Base-by-base conservation (phyloP, 208 protist species). In the Leishmania braziliensis region DNA sequence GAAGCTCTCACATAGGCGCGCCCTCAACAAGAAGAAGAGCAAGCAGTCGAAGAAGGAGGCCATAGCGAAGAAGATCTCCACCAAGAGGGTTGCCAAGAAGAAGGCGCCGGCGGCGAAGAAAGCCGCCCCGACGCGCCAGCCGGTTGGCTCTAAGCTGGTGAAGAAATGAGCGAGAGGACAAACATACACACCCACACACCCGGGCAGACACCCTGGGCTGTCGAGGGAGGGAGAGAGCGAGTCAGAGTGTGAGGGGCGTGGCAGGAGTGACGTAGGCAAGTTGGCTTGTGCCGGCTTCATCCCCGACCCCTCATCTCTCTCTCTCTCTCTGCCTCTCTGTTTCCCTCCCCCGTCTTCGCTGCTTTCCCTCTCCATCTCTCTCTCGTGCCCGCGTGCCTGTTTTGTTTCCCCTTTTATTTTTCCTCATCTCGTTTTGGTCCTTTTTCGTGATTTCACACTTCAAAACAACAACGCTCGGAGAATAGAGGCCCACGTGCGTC, bases 131-230 rank as follows among this genome's bases (percentile, higher is more conserved):
- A 73, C 79, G 50, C 86, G 84, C 82, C 86, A 75, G 33, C 91
- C 91, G 69, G 87, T 96, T 79, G 93, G 93, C 71, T 89, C 91
- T 77, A 94, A 92, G 85, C 82, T 95, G 74, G 85, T 79, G 86
- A 92, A 93, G 84, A 94, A 93, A 86, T 93, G 86, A 90, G 60
- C n/a, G 33, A 29, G 5, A 1, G 14, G 65, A 5, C 14, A 69
- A 33, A n/a, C 8, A 39, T 9, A 46, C 65, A 69, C 20, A 43
- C 63, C 2, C 23, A 46, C 65, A 70, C 33, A 46, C 29, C n/a
- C 65, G 18, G 33, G 33, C 33, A 46, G 12, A 70, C 33, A 46
- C 14, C 16, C 4, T 16, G 58, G 58, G 26, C n/a, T 63, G 26
- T 29, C 58, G 26, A 18, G 58, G 58, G 9, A 63, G 33, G 26